Percentiles rank a stretch among this genome's conserved stretches.
Evolutionary conservation across 2,329 filamentous ascomycete genomes (phyloP).

Genomic region (Sclerotiophoma versabilis): DNA sequence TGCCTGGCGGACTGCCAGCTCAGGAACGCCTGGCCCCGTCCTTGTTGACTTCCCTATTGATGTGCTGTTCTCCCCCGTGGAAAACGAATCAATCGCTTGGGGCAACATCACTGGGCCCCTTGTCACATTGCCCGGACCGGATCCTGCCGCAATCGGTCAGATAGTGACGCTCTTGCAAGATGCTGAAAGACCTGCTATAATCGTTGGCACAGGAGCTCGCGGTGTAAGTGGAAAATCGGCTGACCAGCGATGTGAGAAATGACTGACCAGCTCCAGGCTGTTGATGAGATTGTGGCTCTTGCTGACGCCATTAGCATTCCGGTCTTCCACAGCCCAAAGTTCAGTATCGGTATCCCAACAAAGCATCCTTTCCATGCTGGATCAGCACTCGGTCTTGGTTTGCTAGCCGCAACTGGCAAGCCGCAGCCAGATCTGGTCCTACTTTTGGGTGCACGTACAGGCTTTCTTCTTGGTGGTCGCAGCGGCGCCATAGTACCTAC

Average conservation of each 20-base stretch:
- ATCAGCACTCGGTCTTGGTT: conserved; percentile 44
- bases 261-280: conserved; percentile 28
- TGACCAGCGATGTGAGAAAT: too few species aligned
- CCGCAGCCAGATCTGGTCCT: conserved; percentile 52
- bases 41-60: conserved; percentile 52
- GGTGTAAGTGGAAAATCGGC: background rate
- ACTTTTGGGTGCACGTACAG: conserved; percentile 52
- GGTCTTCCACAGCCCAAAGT: conserved; percentile 53
- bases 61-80: conserved; percentile 53
- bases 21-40: conserved; percentile 52
- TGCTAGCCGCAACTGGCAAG: conserved; percentile 35
- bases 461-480: conserved; percentile 51
- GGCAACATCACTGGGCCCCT: conserved; percentile 49
- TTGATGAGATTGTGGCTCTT: conserved; percentile 41
- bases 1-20: conserved; percentile 50
- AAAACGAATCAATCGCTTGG: conserved; percentile 48
- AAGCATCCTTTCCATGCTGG: conserved; percentile 48
- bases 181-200: conserved; percentile 51
- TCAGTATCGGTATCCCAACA: conserved; percentile 35
- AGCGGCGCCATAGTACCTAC: conserved; percentile 50
- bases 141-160: conserved; percentile 46
- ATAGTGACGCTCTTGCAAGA: conserved; percentile 40
- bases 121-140: conserved; percentile 47
- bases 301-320: conserved; percentile 48
- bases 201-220: conserved; percentile 51